Conservation (phyloP, 1,284 basidiomycete species). For the Microbotryum silenes-acaulis region DNA sequence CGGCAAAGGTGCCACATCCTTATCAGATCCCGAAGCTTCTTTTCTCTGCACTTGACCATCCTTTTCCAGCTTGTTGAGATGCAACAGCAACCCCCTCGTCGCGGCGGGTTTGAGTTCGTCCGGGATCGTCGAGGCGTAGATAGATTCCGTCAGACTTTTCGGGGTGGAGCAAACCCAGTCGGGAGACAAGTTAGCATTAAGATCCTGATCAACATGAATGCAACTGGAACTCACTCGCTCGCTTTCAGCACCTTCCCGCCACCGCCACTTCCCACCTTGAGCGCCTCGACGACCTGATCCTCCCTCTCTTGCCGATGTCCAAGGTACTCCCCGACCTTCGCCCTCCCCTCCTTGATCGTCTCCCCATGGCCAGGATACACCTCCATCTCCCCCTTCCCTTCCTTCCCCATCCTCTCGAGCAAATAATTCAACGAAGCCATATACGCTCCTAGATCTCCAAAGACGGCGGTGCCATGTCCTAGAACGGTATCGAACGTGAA, state of each 20-base stretch:
- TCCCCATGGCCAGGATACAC: slow-evolving; percentile 87
- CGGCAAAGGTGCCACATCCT: neutral
- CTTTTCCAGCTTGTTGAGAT: slow-evolving; percentile 62
- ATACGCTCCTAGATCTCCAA: slow-evolving; percentile 73
- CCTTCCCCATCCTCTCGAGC: slow-evolving; percentile 37
- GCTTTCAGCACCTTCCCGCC: slow-evolving; percentile 10
- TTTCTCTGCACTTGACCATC: slow-evolving; percentile 53
- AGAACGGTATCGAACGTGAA: slow-evolving; percentile 88
- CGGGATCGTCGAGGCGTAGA: slow-evolving; percentile 43
- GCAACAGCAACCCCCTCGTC: slow-evolving; percentile 58
- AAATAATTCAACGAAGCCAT: slow-evolving; percentile 60
- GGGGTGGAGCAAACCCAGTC: neutral
- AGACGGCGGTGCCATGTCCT: slow-evolving; percentile 82
- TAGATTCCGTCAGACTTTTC: slow-evolving; percentile 18
- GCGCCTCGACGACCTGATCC: slow-evolving; percentile 60
- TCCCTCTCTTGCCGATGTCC: slow-evolving; percentile 75
- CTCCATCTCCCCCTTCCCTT: slow-evolving; percentile 35
- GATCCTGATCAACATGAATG: neutral
- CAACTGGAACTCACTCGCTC: slow-evolving; percentile 37
- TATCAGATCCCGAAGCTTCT: neutral
- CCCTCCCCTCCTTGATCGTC: slow-evolving; percentile 53
- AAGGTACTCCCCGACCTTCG: slow-evolving; percentile 62
- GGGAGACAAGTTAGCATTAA: neutral
- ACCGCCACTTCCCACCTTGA: slow-evolving; percentile 39
- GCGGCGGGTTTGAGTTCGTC: slow-evolving; percentile 65